Evolutionary conservation across 2,329 filamentous ascomycete genomes (phyloP), one percentile per base, ranked within the genome.

Genomic region (Orbilia quercus): DNA sequence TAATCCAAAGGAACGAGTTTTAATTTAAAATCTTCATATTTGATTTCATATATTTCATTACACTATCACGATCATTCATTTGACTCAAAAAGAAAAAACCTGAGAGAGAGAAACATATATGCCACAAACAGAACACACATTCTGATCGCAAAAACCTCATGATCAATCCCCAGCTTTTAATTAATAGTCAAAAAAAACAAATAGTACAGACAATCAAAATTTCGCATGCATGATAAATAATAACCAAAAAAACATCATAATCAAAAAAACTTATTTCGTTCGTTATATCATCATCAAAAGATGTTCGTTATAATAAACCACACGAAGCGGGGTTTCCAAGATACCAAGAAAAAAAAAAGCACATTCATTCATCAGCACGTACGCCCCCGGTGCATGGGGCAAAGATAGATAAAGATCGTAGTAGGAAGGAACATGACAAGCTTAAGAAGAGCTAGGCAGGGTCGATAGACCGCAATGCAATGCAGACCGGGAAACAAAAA

Each of bases 51-150:
- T 48, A 14, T 11, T 59, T 67, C 54, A 67, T 67, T 67, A 67
- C 64, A 67, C 64, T 64, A 71, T 71, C 51, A 59, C 66, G 66
- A 64, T 71, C 51, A 38, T 60, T 45, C 31, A 44, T 16, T 31
- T 54, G 36, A 7, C 28, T 31, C 4, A 31, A 31, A 31, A 9
- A n/a, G 3, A 42, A 4, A 42, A 4, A n/a, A 6, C 38, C 11
- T 42, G 16, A 14, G 16, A 42, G 12, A 42, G 16, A 42, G 38
- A n/a, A n/a, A n/a, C n/a, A n/a, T n/a, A n/a, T n/a, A n/a, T n/a
- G n/a, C n/a, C n/a, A n/a, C n/a, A n/a, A n/a, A n/a, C n/a, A n/a
- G n/a, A n/a, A n/a, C n/a, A n/a, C n/a, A n/a, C n/a, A n/a, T n/a
- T n/a, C n/a, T n/a, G n/a, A n/a, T n/a, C n/a, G n/a, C n/a, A n/a